These are phyloP conservation scores for Ogataea ganodermae DNA, from an alignment of 805 yeast species.

Conservation along the genomic window DNA sequence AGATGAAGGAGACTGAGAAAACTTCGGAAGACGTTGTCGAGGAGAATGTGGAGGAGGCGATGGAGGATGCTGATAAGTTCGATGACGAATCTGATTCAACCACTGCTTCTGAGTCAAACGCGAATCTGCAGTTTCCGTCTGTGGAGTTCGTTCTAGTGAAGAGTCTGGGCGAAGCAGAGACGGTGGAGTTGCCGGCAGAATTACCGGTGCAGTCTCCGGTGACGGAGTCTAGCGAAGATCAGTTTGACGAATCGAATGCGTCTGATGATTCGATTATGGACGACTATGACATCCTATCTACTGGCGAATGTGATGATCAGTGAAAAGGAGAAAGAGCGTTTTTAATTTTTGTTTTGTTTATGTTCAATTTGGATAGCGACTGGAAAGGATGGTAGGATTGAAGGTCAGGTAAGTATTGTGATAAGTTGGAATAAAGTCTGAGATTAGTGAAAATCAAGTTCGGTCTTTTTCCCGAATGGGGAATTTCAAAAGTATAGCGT, in stretches of 20 bases:
- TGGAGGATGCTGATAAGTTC: not conserved
- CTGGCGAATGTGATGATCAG: slow-evolving; percentile 22
- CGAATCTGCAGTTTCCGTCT: slow-evolving; percentile 8
- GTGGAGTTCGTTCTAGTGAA: slow-evolving; percentile 9
- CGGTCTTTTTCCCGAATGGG: slow-evolving; percentile 9
- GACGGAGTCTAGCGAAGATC: not conserved
- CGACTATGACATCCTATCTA: slow-evolving; percentile 29
- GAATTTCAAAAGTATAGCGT: not conserved
- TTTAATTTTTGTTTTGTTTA: not conserved
- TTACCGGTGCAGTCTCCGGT: too few relatives aligned
- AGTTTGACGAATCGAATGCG: not conserved
- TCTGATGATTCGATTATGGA: slow-evolving; percentile 15
- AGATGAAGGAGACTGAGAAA: not conserved
- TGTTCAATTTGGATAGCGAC: not conserved
- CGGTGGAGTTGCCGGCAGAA: too few relatives aligned
- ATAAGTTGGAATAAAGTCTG: not conserved
- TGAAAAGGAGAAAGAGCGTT: not conserved
- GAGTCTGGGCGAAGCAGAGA: not conserved
- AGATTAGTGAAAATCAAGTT: not conserved
- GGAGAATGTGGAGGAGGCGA: not conserved
- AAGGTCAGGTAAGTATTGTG: not conserved
- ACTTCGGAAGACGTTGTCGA: too few relatives aligned
- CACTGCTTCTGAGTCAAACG: slow-evolving; percentile 5
- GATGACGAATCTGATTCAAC: slow-evolving; percentile 1
- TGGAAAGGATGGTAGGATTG: not conserved